Evolutionary conservation across 2,329 filamentous ascomycete genomes (phyloP), one percentile per base, ranked within the genome.

Genomic region (Lecanosticta acicola): DNA sequence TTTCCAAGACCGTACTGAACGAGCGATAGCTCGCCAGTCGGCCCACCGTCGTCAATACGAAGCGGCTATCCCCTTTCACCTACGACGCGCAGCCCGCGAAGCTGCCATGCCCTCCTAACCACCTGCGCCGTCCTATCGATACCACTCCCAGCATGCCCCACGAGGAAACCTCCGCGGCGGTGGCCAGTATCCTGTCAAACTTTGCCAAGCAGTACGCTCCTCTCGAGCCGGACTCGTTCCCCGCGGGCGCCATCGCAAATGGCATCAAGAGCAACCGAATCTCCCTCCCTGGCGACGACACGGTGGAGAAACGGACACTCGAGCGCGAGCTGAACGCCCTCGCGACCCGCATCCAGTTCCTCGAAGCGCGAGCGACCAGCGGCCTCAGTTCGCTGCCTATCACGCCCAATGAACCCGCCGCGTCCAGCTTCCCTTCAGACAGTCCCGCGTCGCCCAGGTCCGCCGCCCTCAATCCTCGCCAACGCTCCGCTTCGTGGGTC

Each of bases 301-400:
- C 79, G 36, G 69, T 80, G 29, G 84, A 84, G 56, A 97, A 97
- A 71, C 76, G 79, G 56, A 77, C 77, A 24, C 79, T 97, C 50
- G 89, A 97, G 70, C 76, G 77, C 49, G 91, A 97, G 70, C 78
- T 98, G 47, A 79, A 84, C 41, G 84, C 86, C 45, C 78, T 97
- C 53, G 79, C 84, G 49, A 72, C 82, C 51, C 78, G 93, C 56
- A 81, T 97, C 57, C 85, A 89, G 54, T 81, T 83, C 55, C 80
- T 97, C 58, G 90, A 97, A 73, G 80, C 81, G 58, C 84, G 84
- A 69, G 84, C 86, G 55, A 75, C 76, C 42, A 68, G 69, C 46
- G 59, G 59, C 5, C 43, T 57, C 29, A 55, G 50, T 43, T 61
- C 61, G 11, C 78, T 90, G 59, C 88, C 88, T 58, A 84, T 90